Percentiles rank a stretch among this genome's conserved stretches.
These are phyloP conservation scores for Filobasidium floriforme DNA, from an alignment of 768 basidiomycete species.

Conservation along the genomic window DNA sequence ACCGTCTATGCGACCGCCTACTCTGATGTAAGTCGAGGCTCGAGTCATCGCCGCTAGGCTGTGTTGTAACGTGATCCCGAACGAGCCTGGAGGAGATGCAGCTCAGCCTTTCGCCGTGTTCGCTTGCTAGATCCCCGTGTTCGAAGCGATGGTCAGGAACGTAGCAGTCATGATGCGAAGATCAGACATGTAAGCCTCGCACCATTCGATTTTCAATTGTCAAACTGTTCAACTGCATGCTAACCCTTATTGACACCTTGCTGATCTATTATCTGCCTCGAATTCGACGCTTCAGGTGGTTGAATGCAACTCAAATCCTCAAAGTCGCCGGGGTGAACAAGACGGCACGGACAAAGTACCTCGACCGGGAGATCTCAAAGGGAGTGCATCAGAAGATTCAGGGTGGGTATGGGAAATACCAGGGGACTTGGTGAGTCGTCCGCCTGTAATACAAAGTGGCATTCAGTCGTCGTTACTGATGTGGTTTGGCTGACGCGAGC, in stretches of 20 bases:
- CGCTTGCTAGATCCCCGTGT: constrained; percentile 56
- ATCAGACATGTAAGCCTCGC: constrained; percentile 66
- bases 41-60: background rate
- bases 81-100: background rate
- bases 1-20: constrained; percentile 44
- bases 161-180: constrained; percentile 97
- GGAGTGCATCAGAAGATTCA: constrained; percentile 97
- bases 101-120: background rate
- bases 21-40: constrained; percentile 38
- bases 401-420: constrained; percentile 98
- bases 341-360: constrained; percentile 86
- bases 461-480: constrained; percentile 2
- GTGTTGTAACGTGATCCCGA: background rate
- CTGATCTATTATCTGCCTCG: background rate
- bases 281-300: constrained; percentile 31
- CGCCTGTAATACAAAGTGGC: background rate
- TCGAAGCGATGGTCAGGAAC: constrained; percentile 95
- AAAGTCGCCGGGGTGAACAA: constrained; percentile 99
- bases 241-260: background rate
- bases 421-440: constrained; percentile 81
- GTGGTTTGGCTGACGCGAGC: background rate
- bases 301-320: constrained; percentile 98
- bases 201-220: too few relatives aligned
- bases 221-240: too few relatives aligned
- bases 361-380: constrained; percentile 85